These are phyloP conservation scores for Coelastrella sp. DNA, from an alignment of 139 green algal species.

Conservation along the genomic window DNA sequence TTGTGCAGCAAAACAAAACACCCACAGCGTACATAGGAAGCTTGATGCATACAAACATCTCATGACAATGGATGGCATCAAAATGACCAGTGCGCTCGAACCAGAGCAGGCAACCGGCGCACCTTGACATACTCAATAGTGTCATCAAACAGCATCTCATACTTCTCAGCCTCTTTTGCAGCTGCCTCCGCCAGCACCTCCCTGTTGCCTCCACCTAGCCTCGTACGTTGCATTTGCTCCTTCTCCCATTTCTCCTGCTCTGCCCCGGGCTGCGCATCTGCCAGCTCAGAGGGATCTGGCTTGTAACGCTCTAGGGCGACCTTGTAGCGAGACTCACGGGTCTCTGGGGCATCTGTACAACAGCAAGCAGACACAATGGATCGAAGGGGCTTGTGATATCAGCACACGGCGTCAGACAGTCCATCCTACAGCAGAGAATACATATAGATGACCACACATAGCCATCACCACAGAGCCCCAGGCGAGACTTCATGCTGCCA, in stretches of 20 bases:
- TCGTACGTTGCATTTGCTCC: constrained; percentile 87
- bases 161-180: constrained; percentile 53
- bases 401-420: too few species aligned
- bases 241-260: constrained; percentile 89
- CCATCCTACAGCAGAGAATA: background rate
- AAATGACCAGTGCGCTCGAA: too few species aligned
- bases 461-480: too few species aligned
- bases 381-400: too few species aligned
- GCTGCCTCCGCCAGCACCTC: constrained; percentile 20
- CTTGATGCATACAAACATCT: too few species aligned
- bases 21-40: too few species aligned
- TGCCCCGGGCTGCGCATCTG: constrained; percentile 15
- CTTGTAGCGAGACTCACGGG: constrained; percentile 39
- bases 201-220: constrained; percentile 58
- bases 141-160: constrained; percentile 97
- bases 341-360: constrained; percentile 33
- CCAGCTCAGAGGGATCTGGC: constrained; percentile 48
- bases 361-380: background rate
- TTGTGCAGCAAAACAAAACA: too few species aligned
- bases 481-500: too few species aligned
- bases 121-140: constrained; percentile 96
- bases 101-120: background rate
- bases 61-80: too few species aligned
- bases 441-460: too few species aligned
- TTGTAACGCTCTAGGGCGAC: constrained; percentile 61